These are phyloP conservation scores for Paramyrothecium roridum DNA, from an alignment of 2,329 filamentous ascomycete species.

Conservation along the genomic window DNA sequence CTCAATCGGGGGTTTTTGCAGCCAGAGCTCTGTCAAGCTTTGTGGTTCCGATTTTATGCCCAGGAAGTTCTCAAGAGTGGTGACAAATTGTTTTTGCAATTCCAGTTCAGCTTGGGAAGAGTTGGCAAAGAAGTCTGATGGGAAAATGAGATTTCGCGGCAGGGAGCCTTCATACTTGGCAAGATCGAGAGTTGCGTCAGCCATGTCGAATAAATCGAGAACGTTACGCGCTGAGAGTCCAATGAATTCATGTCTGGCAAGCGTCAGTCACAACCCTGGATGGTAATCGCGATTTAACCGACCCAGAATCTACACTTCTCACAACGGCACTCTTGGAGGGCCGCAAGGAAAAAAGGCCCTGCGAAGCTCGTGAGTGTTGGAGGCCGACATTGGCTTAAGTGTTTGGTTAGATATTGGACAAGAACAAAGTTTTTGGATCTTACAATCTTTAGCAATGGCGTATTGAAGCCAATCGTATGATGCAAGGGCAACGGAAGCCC, in stretches of 20 bases:
- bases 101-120: slow-evolving; percentile 5
- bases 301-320: no score
- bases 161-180: slow-evolving; percentile 6
- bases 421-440: slow-evolving; percentile 6
- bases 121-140: slow-evolving; percentile 14
- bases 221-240: background rate
- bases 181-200: slow-evolving; percentile 1
- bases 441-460: slow-evolving; percentile 33
- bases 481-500: slow-evolving; percentile 32
- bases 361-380: slow-evolving; percentile 12
- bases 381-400: slow-evolving; percentile 16
- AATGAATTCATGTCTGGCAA: background rate
- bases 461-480: slow-evolving; percentile 39
- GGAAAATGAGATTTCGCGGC: slow-evolving; percentile 19
- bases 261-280: background rate
- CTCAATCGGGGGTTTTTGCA: slow-evolving; percentile 12
- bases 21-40: slow-evolving; percentile 15
- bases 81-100: slow-evolving; percentile 17
- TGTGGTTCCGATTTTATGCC: slow-evolving; percentile 11
- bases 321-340: background rate
- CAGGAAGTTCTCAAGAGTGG: slow-evolving; percentile 15
- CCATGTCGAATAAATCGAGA: background rate
- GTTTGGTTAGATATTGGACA: slow-evolving; percentile 13
- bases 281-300: no score
- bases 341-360: slow-evolving; percentile 27